Conservation (phyloP, 208 protist genomes). For the Leishmania turanica region DNA sequence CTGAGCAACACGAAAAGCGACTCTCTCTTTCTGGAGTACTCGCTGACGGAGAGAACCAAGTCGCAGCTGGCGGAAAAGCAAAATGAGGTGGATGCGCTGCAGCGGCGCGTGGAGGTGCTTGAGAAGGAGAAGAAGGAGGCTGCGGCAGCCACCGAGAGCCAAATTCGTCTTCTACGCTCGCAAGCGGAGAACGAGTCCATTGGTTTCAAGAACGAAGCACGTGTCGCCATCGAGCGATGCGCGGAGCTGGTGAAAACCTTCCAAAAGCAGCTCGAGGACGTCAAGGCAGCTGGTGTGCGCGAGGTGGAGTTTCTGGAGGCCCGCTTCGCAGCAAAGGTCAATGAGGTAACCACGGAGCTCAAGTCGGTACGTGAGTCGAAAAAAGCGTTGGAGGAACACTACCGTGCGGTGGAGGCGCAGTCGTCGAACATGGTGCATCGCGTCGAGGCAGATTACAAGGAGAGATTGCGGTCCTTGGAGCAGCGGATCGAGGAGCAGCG, state of each 20-base stretch:
- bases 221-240: slow-evolving; percentile 51
- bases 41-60: slow-evolving; percentile 54
- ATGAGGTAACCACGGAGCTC: slow-evolving; percentile 71
- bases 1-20: slow-evolving; percentile 81
- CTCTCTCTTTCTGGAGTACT: slow-evolving; percentile 69
- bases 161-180: slow-evolving; percentile 68
- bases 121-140: slow-evolving; percentile 43
- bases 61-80: slow-evolving; percentile 53
- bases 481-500: slow-evolving; percentile 64
- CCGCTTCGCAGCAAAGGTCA: slow-evolving; percentile 55
- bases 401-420: slow-evolving; percentile 46
- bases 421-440: slow-evolving; percentile 57
- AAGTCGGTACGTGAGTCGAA: slow-evolving; percentile 47
- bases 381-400: slow-evolving; percentile 52
- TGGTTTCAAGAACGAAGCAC: slow-evolving; percentile 53
- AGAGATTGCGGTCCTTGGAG: slow-evolving; percentile 62
- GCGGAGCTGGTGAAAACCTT: slow-evolving; percentile 53
- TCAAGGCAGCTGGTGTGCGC: slow-evolving; percentile 61
- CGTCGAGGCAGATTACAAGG: slow-evolving; percentile 81
- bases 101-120: slow-evolving; percentile 34
- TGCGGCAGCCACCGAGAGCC: slow-evolving; percentile 65
- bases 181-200: slow-evolving; percentile 76
- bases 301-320: slow-evolving; percentile 81
- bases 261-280: slow-evolving; percentile 76
- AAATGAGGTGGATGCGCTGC: slow-evolving; percentile 34